These are phyloP conservation scores for Bimuria novae-zelandiae DNA, from an alignment of 2,329 filamentous ascomycete species.

Conservation along the genomic window DNA sequence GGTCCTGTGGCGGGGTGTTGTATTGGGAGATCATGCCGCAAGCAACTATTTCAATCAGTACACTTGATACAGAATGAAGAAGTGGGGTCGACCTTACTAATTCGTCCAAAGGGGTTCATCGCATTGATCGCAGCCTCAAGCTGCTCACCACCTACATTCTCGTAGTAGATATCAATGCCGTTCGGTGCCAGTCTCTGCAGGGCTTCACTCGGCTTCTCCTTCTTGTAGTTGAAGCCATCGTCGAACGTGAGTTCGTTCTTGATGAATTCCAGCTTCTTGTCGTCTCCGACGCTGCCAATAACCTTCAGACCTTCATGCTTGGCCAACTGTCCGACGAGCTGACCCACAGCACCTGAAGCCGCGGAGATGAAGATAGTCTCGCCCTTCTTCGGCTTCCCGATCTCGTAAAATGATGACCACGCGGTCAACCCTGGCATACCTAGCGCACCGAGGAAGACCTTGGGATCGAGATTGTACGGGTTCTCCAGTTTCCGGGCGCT, in stretches of 20 bases:
- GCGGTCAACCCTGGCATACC: slow-evolving; percentile 81
- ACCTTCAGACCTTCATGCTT: slow-evolving; percentile 80
- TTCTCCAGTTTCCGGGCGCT: slow-evolving; percentile 66
- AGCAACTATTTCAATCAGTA: slow-evolving; percentile 41
- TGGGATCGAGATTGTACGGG: slow-evolving; percentile 67
- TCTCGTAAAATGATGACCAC: slow-evolving; percentile 74
- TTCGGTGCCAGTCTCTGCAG: slow-evolving; percentile 72
- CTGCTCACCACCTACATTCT: slow-evolving; percentile 78
- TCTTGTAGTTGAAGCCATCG: slow-evolving; percentile 87
- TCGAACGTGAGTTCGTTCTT: slow-evolving; percentile 72
- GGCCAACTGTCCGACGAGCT: slow-evolving; percentile 81
- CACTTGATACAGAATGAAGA: not conserved
- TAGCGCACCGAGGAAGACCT: slow-evolving; percentile 73
- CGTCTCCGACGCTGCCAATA: slow-evolving; percentile 78
- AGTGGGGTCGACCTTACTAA: slow-evolving; percentile 56
- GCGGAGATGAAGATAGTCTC: slow-evolving; percentile 84
- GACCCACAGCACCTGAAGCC: slow-evolving; percentile 80
- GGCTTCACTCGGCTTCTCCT: slow-evolving; percentile 70
- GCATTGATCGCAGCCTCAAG: slow-evolving; percentile 68
- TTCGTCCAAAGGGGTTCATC: slow-evolving; percentile 69
- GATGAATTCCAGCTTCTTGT: slow-evolving; percentile 80
- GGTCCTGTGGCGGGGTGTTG: slow-evolving; percentile 63
- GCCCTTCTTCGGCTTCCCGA: slow-evolving; percentile 74
- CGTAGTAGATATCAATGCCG: slow-evolving; percentile 82
- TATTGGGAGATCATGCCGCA: slow-evolving; percentile 76